Base-by-base conservation (phyloP, 2,329 filamentous ascomycete genomes). In the Aureobasidium melanogenum region DNA sequence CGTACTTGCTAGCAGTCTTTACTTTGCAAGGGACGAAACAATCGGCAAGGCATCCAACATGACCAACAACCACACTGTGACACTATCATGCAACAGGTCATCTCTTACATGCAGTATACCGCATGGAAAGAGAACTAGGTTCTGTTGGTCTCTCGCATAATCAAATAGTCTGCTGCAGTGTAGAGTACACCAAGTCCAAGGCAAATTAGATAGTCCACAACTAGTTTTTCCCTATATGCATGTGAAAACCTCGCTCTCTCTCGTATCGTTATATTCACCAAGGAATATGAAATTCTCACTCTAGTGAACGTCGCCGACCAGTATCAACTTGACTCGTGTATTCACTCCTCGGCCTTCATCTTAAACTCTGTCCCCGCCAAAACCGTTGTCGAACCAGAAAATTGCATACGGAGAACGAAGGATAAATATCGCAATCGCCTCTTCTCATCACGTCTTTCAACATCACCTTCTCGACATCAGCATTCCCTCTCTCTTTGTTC, bases 341-440 rank as follows among this genome's bases (percentile, higher is more conserved):
- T 3, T 36, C 32, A 52, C 19, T 51, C 30, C 36, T 55, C 52
- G 52, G 52, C 52, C 39, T 56, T 34, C 52, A 39, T 32, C 22
- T 10, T n/a, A 38, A 56, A 56, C 52, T 56, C 52, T 56, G 24
- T 56, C 52, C 39, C 52, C 39, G 14, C 52, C 15, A 32, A 44
- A 44, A 32, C 52, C 52, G 52, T 44, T 56, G 19, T 32, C 34
- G 52, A 55, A 56, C 52, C 52, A 34, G 34, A 56, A 44, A 19
- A 56, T 56, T 12, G 38, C 44, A 41, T 36, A 6, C 24, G 28
- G 38, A 19, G 17, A 19, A 56, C 5, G 26, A 55, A 34, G 38
- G 38, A 56, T 44, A 56, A 56, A 26, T 24, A 44, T 28, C 17
- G 26, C 28, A 43, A 38, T 34, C 39, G 38, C 52, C 51, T 28